Evolutionary conservation across 2,329 filamentous ascomycete genomes (phyloP), one percentile per base, ranked within the genome.

Genomic region (Xylaria arbuscula): DNA sequence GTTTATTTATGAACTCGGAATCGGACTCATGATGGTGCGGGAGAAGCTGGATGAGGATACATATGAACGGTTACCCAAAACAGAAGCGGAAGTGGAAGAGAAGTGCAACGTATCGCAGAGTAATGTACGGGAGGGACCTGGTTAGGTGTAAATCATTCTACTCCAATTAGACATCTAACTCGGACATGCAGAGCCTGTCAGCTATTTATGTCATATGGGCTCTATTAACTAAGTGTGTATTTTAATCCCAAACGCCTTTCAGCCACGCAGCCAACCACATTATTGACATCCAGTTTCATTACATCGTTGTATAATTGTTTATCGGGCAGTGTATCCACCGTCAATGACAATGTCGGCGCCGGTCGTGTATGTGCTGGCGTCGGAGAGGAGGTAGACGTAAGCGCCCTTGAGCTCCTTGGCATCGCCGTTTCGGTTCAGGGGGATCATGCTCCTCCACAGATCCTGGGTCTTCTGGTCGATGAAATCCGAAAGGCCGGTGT

Each of bases 311-410:
- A 19, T 32, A 3, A 62, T 61, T 73, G 73, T 60, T 63, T 74
- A 76, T 68, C 75, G 72, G 64, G 66, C 70, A 15, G 72, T 75
- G 81, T 92, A 92, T 48, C 90, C 90, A 71, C 91, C 92, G 78
- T 94, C 92, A 67, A 93, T 88, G 66, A 92, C 81, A 51, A 94
- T 84, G 76, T 93, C 90, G 2, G 87, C 83, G 3, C 88, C 92
- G 13, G 92, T 94, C 5, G 90, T 93, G 80, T 93, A 94, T 50
- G 88, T 89, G 66, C 89, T 89, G 4, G 92, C 92, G 78, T 94
- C 92, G 57, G 88, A 91, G 40, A 91, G 88, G 47, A 95, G 85
- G 80, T 93, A 94, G 60, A 94, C 83, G 78, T 91, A 95, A 38
- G 89, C 90, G 19, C 89, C 90, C 81, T 92, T 91, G 72, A 92